Evolutionary conservation across 1,284 basidiomycete genomes (phyloP).

Genomic region (Porogramme epimiltina): DNA sequence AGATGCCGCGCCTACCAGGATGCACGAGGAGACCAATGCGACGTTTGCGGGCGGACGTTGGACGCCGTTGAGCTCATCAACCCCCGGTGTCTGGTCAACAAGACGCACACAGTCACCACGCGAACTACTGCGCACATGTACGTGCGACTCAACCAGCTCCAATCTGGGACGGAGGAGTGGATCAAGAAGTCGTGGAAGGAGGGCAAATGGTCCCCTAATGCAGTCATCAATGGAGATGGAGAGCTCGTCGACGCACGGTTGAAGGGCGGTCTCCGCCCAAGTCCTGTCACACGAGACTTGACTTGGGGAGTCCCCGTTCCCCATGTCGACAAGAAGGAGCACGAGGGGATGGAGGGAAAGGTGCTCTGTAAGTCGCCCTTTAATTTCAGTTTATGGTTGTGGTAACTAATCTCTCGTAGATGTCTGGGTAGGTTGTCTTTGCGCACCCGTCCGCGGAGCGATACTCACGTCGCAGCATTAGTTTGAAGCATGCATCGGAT

Average conservation of each 20-base stretch:
- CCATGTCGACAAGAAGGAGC: conserved; percentile 68
- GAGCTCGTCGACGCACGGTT: conserved; percentile 91
- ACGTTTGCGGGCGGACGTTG: conserved; percentile 90
- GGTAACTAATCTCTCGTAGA: conserved; percentile 45
- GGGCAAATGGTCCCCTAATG: conserved; percentile 93
- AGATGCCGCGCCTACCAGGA: conserved; percentile 65
- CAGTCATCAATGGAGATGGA: conserved; percentile 85
- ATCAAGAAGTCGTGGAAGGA: conserved; percentile 78
- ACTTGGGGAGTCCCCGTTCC: conserved; percentile 97
- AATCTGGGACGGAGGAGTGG: conserved; percentile 88
- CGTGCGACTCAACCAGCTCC: conserved; percentile 83
- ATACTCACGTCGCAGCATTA: too few species aligned
- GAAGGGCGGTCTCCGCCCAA: conserved; percentile 85
- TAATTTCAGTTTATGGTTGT: neutral
- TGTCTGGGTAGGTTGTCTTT: conserved; percentile 71
- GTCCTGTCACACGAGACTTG: conserved; percentile 92
- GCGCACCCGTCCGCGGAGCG: neutral
- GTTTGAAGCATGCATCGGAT: conserved; percentile 99
- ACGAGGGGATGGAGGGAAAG: conserved; percentile 88
- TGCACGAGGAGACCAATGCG: conserved; percentile 98
- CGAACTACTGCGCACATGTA: conserved; percentile 94
- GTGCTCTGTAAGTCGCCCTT: conserved; percentile 80
- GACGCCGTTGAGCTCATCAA: conserved; percentile 94
- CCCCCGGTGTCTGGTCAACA: conserved; percentile 92
- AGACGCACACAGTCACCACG: conserved; percentile 76